Conservation (phyloP, 2,329 filamentous ascomycete species). For the Helotiales sp. region DNA sequence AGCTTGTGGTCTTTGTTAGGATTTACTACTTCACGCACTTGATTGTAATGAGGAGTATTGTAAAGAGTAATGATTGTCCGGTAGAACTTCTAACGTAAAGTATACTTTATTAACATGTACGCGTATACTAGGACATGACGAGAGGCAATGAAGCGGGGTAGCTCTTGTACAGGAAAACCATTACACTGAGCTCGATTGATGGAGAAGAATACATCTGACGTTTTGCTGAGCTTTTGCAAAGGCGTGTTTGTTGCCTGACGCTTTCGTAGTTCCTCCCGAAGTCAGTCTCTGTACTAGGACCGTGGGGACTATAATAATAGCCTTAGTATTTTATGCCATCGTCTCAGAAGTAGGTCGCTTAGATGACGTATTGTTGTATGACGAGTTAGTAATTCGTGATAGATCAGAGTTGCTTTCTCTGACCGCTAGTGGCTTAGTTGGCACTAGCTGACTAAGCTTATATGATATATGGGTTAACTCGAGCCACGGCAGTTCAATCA, state of each 20-base stretch:
- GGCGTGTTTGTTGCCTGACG: constrained; percentile 38
- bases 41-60: constrained; percentile 28
- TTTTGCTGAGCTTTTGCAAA: constrained; percentile 44
- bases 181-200: constrained; percentile 45
- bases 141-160: constrained; percentile 23
- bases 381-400: too few species aligned
- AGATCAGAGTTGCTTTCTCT: too few species aligned
- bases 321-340: constrained; percentile 37
- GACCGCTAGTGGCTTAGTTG: too few species aligned
- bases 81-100: constrained; percentile 46
- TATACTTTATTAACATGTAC: constrained; percentile 48
- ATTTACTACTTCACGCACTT: constrained; percentile 46
- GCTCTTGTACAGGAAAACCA: constrained; percentile 40
- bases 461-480: too few species aligned
- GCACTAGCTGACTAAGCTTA: too few species aligned
- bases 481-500: too few species aligned
- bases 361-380: too few species aligned
- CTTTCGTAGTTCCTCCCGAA: constrained; percentile 42
- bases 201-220: constrained; percentile 47
- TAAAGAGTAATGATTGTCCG: constrained; percentile 41
- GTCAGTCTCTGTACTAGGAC: constrained; percentile 42
- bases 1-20: constrained; percentile 44
- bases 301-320: constrained; percentile 41
- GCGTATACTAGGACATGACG: constrained; percentile 36
- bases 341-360: not conserved